Evolutionary conservation across 2,329 filamentous ascomycete species (phyloP), one percentile per base, ranked within the genome.

Genomic region (Beauveria sp.): DNA sequence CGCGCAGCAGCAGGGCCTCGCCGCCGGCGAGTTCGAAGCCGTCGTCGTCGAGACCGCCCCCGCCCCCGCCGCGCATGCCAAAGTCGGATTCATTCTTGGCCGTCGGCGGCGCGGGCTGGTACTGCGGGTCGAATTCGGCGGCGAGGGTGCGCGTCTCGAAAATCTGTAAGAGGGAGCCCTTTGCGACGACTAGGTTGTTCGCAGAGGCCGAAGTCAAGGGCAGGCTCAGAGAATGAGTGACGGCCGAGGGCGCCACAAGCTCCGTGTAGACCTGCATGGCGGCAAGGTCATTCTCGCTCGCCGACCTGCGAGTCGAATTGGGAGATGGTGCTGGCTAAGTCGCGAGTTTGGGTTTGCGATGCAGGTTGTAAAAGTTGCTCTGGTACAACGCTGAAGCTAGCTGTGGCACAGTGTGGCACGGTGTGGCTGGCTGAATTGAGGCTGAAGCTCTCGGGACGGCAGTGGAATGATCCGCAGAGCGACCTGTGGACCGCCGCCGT

Each of bases 211-310:
- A 88, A 52, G 88, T 81, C 71, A 99, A 92, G 41, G 92, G 85
- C 46, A 96, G 77, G 63, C 81, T 84, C 70, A 97, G 77, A 65
- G 92, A 91, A 77, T 96, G 89, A 70, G 91, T 92, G 76, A 97
- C 92, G 73, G 92, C 92, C 73, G 92, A 96, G 59, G 94, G 92
- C 79, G 93, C 90, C 74, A 91, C 87, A 73, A 99, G 82, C 82
- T 99, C 94, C 71, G 91, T 92, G 78, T 97, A 97, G 81, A 91
- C 96, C 84, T 97, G 93, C 93, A 97, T 97, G 53, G 66, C 66
- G 65, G 70, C 72, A 68, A 67, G 65, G 70, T 67, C 75, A 76
- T 75, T 69, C 66, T 72, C 69, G 64, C 30, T 46, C 65, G 57
- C 65, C 61, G 61, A 61, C 62, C 63, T 61, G 50, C 44, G 58